Conservation (phyloP, 2,329 filamentous ascomycete genomes). For the Polytolypa hystricis region DNA sequence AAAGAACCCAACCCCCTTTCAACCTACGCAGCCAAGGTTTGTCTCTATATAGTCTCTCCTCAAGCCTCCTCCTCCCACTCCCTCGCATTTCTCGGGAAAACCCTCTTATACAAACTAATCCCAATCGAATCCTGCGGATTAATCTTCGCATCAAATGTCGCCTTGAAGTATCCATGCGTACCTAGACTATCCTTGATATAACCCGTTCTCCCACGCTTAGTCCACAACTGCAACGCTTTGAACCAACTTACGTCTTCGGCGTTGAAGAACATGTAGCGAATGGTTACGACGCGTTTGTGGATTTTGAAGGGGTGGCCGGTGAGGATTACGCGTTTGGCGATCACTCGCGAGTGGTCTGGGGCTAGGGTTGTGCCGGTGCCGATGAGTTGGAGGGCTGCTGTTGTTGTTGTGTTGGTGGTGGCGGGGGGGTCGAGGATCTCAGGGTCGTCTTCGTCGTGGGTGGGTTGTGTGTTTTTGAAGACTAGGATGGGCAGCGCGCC, state of each 20-base stretch:
- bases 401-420: constrained; percentile 33
- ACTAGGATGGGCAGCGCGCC: constrained; percentile 82
- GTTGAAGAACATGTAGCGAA: constrained; percentile 99
- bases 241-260: constrained; percentile 93
- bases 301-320: constrained; percentile 98
- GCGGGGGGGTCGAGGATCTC: constrained; percentile 34
- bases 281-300: constrained; percentile 92
- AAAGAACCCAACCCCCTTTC: background rate
- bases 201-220: constrained; percentile 72
- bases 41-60: no score
- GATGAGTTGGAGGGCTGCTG: constrained; percentile 55
- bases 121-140: constrained; percentile 92
- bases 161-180: constrained; percentile 99
- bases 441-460: constrained; percentile 19
- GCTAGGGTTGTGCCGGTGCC: constrained; percentile 80
- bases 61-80: constrained; percentile 29
- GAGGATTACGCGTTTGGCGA: constrained; percentile 87
- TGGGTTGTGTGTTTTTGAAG: constrained; percentile 49
- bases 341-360: constrained; percentile 61
- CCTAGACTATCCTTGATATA: constrained; percentile 90
- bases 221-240: constrained; percentile 93
- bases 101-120: constrained; percentile 76
- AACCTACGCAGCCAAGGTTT: no score
- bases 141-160: constrained; percentile 89
- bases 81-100: constrained; percentile 63